Base-by-base conservation (phyloP, 768 basidiomycete genomes). In the Glaciozyma antarctica region DNA sequence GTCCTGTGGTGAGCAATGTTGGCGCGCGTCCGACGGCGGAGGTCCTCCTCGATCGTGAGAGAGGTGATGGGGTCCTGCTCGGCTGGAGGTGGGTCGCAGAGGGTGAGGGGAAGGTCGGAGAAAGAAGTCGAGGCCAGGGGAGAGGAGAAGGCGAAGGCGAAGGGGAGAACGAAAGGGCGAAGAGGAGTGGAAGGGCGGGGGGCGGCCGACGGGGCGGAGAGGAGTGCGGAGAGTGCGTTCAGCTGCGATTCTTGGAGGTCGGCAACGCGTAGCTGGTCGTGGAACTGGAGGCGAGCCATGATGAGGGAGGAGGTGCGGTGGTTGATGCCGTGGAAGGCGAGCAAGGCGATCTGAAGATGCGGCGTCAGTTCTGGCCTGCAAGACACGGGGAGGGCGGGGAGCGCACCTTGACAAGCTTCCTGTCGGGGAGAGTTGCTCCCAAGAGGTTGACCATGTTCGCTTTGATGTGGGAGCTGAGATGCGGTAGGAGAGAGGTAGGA, bases 1-100 rank as follows among this genome's bases (percentile, higher is more conserved):
- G 87, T 87, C 67, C 90, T 81, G 77, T 92, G 85, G 78, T 95
- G 92, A 8, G 84, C 85, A 76, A 99, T 93, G 76, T 97, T 92
- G 76, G 90, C 90, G 78, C 85, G 83, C 73, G 93, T 81, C 75
- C 85, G 82, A 72, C 87, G 82, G 76, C 81, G 83, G 74, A 93
- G 78, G 76, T 97, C 95, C 24, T 86, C 83, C 79, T 97, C 94
- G 66, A 95, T 86, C 79, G 84, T 86, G 69, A 97, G 76, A 54
- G 82, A 81, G 73, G 83, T 83, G 71, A 97, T 78, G 1, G 83
- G 81, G 76, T 95, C 92, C 17, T 61, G 52, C 32, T 19, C 32
- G 43, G 43, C 32, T 16, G 63, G 52, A 1, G 61, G 55, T 3
- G 62, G 62, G 51, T 53, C 68, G 5, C 61, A 55, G 34, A 44